Conservation (phyloP, 345 rosid genomes). For the Nasturtium officinale region DNA sequence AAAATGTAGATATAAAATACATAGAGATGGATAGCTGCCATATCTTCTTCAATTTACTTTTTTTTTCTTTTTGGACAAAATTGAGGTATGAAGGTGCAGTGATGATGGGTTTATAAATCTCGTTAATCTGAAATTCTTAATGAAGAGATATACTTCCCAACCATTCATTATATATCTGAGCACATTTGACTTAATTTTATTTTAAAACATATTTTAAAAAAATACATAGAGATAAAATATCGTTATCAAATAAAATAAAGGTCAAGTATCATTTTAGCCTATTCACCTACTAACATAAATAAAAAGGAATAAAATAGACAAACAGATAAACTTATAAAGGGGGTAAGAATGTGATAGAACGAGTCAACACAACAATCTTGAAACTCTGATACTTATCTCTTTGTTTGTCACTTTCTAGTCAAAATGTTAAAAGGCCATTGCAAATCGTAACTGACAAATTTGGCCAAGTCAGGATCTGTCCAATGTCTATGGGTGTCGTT, state of each 20-base stretch:
- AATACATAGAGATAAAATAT: not conserved
- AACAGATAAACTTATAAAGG: not conserved
- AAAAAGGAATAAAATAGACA: not conserved
- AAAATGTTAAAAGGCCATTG: not conserved
- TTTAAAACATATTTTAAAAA: not conserved
- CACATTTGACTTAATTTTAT: slow-evolving; percentile 12
- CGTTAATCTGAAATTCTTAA: slow-evolving; percentile 40
- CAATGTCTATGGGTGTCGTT: slow-evolving; percentile 10
- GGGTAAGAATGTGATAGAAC: slow-evolving; percentile 26
- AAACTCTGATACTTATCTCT: slow-evolving; percentile 23
- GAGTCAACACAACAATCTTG: slow-evolving; percentile 34
- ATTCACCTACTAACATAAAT: not conserved
- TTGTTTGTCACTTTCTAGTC: slow-evolving; percentile 24
- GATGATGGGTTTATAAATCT: slow-evolving; percentile 47
- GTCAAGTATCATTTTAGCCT: not conserved
- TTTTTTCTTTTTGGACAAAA: not conserved
- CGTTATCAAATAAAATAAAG: not conserved
- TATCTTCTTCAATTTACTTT: too few species aligned
- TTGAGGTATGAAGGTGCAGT: slow-evolving; percentile 24
- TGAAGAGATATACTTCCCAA: slow-evolving; percentile 41
- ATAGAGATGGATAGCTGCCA: too few species aligned
- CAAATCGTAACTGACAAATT: not conserved
- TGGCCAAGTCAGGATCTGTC: slow-evolving; percentile 25
- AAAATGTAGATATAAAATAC: too few species aligned
- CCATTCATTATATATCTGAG: slow-evolving; percentile 43